Conservation (phyloP, 2,329 filamentous ascomycete genomes). For the Ascochyta pisi region DNA sequence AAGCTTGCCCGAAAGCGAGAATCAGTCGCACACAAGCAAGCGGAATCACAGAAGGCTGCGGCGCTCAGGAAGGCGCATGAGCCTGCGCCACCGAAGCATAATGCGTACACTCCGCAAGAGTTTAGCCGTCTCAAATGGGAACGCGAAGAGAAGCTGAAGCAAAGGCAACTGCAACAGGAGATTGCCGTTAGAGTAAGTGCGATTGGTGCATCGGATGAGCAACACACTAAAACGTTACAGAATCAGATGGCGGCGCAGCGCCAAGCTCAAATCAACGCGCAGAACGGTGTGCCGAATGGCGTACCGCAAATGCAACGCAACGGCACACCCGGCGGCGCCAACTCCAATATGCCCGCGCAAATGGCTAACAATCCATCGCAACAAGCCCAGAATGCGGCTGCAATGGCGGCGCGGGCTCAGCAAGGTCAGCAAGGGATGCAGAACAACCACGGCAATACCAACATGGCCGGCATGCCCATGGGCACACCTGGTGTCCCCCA, state of each 20-base stretch:
- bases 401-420: slow-evolving; percentile 45
- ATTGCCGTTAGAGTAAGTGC: slow-evolving; percentile 54
- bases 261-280: slow-evolving; percentile 48
- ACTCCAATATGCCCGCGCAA: slow-evolving; percentile 36
- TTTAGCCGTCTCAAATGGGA: slow-evolving; percentile 91
- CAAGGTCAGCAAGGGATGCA: slow-evolving; percentile 54
- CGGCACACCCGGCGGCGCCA: slow-evolving; percentile 46
- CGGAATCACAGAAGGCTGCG: slow-evolving; percentile 73
- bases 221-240: slow-evolving; percentile 32
- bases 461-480: slow-evolving; percentile 61
- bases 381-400: slow-evolving; percentile 38
- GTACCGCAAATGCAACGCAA: slow-evolving; percentile 52
- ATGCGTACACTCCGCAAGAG: slow-evolving; percentile 80
- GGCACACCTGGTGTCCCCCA: slow-evolving; percentile 68
- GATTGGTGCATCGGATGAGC: background rate
- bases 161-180: slow-evolving; percentile 66
- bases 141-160: slow-evolving; percentile 71
- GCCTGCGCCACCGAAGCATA: slow-evolving; percentile 63
- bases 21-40: slow-evolving; percentile 82
- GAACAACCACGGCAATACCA: slow-evolving; percentile 56
- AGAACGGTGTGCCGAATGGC: slow-evolving; percentile 47
- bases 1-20: slow-evolving; percentile 96
- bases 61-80: slow-evolving; percentile 84
- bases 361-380: slow-evolving; percentile 41
- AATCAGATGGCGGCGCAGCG: slow-evolving; percentile 46